Base-by-base conservation (phyloP, 148 eudicot species). In the Vaccinium macrocarpon region DNA sequence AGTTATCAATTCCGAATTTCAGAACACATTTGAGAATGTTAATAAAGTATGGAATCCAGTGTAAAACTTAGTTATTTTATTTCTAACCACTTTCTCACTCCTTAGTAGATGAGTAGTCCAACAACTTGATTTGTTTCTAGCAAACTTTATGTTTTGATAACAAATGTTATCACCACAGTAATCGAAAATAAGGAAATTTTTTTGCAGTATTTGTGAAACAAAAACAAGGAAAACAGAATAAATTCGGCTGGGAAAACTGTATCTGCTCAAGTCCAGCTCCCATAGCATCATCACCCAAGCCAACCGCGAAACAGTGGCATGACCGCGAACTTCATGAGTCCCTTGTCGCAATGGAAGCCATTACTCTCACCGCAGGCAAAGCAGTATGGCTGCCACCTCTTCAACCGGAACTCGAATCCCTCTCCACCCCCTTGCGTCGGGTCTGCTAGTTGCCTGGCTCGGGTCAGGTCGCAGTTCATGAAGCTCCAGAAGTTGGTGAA, bases 331-430 rank as follows among this genome's bases (percentile, higher is more conserved):
- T 93, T 94, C 98, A 94, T 94, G 61, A 68, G 78, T 59, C 98
- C 96, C 35, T 13, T 74, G n/a, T 84, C 87, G 87, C 98, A 94
- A 53, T 94, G 98, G 76, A 91, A 35, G 59, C 96, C 98, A 14
- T 90, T 85, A 62, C 85, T 86, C 80, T 91, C 98, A 2, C 98
- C 95, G 46, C 98, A 94, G 2, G 93, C 93, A 78, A 94, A 93
- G 88, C 85, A 94, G 75, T 93, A 82, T 2, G 98, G 94, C 83
- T 88, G 89, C 96, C 92, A 90, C 52, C 84, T 90, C 68, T 52
- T 90, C 84, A 94, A 66, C 85, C 80, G 88, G 72, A 91, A 93
- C 88, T 91, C 90, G 27, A 93, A 94, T 10, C 98, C 98, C 0
- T 85, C 53, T 11, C 95, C 94, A 0, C 75, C 88, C 4, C 98